A percentile compares a stretch with the other conserved stretches of the same genome.
These are phyloP conservation scores for Mallotus repandus DNA, from an alignment of 441 rosid species.

Conservation along the genomic window DNA sequence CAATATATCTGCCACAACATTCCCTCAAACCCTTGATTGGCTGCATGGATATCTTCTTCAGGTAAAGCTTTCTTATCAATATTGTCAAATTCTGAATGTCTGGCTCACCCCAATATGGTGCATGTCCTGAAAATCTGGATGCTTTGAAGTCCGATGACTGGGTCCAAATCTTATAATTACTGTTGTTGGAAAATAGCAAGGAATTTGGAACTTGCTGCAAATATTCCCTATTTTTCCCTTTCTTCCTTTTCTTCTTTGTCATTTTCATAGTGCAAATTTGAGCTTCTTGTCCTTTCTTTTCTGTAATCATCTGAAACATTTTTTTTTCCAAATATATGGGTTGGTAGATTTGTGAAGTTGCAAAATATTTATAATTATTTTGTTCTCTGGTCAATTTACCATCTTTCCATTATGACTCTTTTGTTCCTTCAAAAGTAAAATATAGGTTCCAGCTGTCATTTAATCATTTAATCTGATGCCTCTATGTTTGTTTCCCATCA, in stretches of 20 bases:
- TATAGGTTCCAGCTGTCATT: background rate
- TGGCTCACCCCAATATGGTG: background rate
- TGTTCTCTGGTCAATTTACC: background rate
- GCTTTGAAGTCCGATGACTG: background rate
- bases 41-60: constrained; percentile 78
- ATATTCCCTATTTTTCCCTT: background rate
- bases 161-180: background rate
- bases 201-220: background rate
- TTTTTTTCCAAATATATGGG: no score
- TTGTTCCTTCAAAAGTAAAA: background rate
- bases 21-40: constrained; percentile 75
- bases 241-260: background rate
- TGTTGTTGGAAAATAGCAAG: background rate
- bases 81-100: constrained; percentile 4
- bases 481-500: constrained; percentile 1
- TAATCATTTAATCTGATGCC: background rate
- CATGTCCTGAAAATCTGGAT: background rate
- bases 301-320: no score
- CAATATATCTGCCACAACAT: constrained; percentile 69
- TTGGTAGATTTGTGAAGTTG: no score
- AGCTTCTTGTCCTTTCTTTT: background rate
- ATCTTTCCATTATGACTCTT: background rate
- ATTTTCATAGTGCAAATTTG: background rate
- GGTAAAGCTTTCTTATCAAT: constrained; percentile 35
- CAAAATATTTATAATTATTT: background rate